Percentiles rank a stretch among this genome's conserved stretches.
phyloP scores from a whole-genome alignment of 2,329 filamentous ascomycete genomes.

The Coniochaeta sp. region DNA sequence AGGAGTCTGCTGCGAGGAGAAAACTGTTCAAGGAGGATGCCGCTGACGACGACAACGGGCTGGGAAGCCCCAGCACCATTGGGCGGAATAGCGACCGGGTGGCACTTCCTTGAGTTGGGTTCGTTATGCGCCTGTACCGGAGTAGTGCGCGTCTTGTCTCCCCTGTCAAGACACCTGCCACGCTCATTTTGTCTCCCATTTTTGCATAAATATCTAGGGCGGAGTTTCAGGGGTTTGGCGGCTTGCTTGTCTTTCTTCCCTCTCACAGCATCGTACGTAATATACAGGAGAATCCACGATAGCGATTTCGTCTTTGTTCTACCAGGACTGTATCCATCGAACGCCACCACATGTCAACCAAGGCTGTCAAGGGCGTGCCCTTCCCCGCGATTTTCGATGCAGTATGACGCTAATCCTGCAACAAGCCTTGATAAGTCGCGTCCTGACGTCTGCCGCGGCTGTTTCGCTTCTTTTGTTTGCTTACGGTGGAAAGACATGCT shows the following conservation, averaged over 20 bases:
- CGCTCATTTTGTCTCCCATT: not conserved
- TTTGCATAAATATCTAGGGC: not conserved
- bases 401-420: not conserved
- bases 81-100: slow-evolving; percentile 36
- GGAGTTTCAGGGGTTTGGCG: slow-evolving; percentile 5
- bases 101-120: slow-evolving; percentile 10
- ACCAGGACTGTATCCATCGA: not conserved
- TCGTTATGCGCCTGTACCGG: not conserved
- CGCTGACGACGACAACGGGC: slow-evolving; percentile 23
- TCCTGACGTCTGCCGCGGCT: not conserved
- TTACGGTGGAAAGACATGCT: not conserved
- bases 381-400: not conserved
- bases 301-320: not conserved
- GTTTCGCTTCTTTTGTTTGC: not conserved
- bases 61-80: slow-evolving; percentile 40
- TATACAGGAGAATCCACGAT: not conserved
- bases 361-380: not conserved
- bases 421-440: not conserved
- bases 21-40: slow-evolving; percentile 23
- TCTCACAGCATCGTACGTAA: not conserved
- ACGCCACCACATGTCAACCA: not conserved
- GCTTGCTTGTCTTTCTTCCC: not conserved
- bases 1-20: slow-evolving; percentile 32
- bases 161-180: slow-evolving; percentile 5
- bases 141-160: not conserved